Conservation (phyloP, 1,284 basidiomycete genomes). For the Abortiporus biennis region DNA sequence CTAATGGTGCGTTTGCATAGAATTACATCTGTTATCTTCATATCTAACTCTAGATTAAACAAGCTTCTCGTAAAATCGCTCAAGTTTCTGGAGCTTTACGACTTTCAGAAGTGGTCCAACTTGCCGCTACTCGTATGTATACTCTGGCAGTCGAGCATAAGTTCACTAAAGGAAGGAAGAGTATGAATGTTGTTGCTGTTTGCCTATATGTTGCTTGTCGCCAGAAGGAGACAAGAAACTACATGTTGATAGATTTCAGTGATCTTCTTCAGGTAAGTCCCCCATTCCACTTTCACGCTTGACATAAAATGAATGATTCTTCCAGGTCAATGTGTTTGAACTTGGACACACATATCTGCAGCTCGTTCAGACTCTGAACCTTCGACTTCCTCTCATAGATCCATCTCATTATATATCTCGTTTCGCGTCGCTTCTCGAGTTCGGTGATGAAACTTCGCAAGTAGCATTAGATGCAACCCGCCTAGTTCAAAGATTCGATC, state of each 20-base stretch:
- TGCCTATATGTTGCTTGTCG: conserved; percentile 95
- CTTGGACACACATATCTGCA: conserved; percentile 96
- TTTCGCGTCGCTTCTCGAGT: conserved; percentile 95
- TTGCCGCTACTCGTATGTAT: conserved; percentile 85
- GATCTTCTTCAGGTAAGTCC: conserved; percentile 77
- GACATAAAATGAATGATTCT: background rate
- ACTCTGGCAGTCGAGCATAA: conserved; percentile 92
- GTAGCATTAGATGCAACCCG: conserved; percentile 94
- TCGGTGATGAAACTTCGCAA: conserved; percentile 88
- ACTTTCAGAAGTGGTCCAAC: conserved; percentile 74
- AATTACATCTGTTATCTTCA: conserved; percentile 8
- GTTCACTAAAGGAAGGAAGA: conserved; percentile 90
- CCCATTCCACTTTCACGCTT: background rate
- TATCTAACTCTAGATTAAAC: background rate
- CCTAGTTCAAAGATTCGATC: conserved; percentile 90
- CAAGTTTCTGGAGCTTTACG: conserved; percentile 75
- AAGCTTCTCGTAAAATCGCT: conserved; percentile 80
- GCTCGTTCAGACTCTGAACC: conserved; percentile 83
- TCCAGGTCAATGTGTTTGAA: conserved; percentile 94
- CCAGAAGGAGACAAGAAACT: conserved; percentile 83
- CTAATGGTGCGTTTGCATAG: conserved; percentile 57
- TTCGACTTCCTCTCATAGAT: conserved; percentile 89
- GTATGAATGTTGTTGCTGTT: conserved; percentile 90
- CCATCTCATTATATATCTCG: conserved; percentile 97
- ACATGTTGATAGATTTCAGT: conserved; percentile 99